Conservation (phyloP, 306 rosid genomes). For the Vigna nakashimae region DNA sequence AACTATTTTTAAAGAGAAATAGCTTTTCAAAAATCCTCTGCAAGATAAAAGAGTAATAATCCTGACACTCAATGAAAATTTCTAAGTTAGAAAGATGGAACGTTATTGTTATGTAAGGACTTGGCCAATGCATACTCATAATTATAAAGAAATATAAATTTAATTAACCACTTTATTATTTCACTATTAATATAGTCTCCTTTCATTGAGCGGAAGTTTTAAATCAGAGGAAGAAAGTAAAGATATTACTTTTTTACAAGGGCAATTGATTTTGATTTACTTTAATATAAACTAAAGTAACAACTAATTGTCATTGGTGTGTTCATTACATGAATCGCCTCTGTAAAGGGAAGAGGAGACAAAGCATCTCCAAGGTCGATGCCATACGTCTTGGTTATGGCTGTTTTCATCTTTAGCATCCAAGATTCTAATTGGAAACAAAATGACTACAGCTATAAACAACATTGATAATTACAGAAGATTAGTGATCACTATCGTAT, state of each 20-base stretch:
- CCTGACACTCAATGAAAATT: too few species aligned
- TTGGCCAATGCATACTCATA: too few species aligned
- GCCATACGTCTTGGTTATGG: background rate
- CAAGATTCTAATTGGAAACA: background rate
- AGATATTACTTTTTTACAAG: background rate
- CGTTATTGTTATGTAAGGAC: too few species aligned
- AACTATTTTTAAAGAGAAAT: too few species aligned
- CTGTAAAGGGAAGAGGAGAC: background rate
- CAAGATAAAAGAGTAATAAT: too few species aligned
- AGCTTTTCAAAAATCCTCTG: too few species aligned
- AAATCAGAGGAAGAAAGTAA: background rate
- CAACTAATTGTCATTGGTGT: background rate
- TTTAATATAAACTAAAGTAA: background rate
- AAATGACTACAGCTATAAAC: slow-evolving; percentile 27
- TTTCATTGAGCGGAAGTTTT: too few species aligned
- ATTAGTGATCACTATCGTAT: background rate
- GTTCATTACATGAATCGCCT: background rate
- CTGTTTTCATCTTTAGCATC: background rate
- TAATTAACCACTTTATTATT: background rate
- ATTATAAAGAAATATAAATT: background rate
- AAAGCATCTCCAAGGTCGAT: background rate
- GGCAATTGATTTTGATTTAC: background rate
- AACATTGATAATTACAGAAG: slow-evolving; percentile 29
- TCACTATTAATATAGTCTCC: too few species aligned
- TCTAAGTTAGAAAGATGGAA: too few species aligned